phyloP scores from a whole-genome alignment of 768 basidiomycete genomes.

The Pleurotus ostreatus region DNA sequence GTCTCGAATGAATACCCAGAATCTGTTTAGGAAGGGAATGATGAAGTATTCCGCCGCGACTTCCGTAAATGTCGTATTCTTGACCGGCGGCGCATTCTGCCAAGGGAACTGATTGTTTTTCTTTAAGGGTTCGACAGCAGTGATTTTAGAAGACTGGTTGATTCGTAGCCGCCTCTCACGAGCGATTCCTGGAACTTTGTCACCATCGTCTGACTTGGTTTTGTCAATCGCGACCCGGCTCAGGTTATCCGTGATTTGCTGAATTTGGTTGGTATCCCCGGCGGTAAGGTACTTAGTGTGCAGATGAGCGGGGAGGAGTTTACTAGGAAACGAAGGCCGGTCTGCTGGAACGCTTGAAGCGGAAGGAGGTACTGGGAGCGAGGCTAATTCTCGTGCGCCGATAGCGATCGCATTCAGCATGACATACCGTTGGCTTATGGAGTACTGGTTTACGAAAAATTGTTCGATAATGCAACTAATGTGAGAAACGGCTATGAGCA shows the following conservation, averaged over 20 bases:
- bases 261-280: conserved; percentile 37
- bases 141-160: conserved; percentile 40
- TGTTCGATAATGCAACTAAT: conserved; percentile 81
- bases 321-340: conserved; percentile 71
- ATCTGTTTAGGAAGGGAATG: conserved; percentile 86
- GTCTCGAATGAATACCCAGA: conserved; percentile 91
- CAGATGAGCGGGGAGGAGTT: conserved; percentile 64
- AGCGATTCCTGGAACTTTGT: conserved; percentile 55
- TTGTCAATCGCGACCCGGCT: conserved; percentile 60
- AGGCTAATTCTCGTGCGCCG: conserved; percentile 79
- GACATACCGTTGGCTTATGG: conserved; percentile 76
- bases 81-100: conserved; percentile 8
- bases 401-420: conserved; percentile 85
- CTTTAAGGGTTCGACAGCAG: conserved; percentile 30
- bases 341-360: conserved; percentile 15
- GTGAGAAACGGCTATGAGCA: background rate
- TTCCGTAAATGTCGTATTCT: conserved; percentile 47
- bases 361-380: conserved; percentile 35
- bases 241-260: conserved; percentile 58
- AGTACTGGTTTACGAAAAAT: conserved; percentile 93
- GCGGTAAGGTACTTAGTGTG: conserved; percentile 64
- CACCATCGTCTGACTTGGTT: conserved; percentile 48
- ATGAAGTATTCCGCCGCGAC: conserved; percentile 88
- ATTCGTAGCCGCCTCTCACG: conserved; percentile 77
- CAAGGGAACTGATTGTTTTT: conserved; percentile 1